Percentiles rank a stretch among this genome's conserved stretches.
These are phyloP conservation scores for Grosmannia clavigera DNA, from an alignment of 2,329 filamentous ascomycete genomes.

Conservation along the genomic window DNA sequence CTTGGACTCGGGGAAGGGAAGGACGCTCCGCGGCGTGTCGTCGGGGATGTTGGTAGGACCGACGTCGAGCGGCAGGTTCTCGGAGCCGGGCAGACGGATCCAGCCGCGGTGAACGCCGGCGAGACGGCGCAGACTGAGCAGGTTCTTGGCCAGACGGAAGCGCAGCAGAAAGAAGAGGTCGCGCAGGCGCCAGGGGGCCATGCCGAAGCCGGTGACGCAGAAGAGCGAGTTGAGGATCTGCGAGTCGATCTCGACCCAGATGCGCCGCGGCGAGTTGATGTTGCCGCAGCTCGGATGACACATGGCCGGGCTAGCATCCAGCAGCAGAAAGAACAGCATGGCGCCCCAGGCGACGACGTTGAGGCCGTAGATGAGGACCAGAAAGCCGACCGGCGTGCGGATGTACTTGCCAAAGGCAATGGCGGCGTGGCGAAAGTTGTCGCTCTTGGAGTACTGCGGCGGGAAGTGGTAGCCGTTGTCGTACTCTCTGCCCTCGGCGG, in stretches of 20 bases:
- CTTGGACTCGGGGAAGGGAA: constrained; percentile 53
- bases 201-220: constrained; percentile 74
- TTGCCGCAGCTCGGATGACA: constrained; percentile 58
- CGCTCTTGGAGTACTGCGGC: constrained; percentile 45
- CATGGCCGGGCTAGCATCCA: constrained; percentile 63
- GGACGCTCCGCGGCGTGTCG: constrained; percentile 26
- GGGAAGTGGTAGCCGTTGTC: constrained; percentile 56
- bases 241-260: constrained; percentile 76
- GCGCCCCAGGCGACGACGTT: constrained; percentile 83
- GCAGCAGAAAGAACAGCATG: constrained; percentile 78
- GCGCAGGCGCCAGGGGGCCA: constrained; percentile 73
- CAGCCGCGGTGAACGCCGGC: constrained; percentile 64
- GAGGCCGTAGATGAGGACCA: constrained; percentile 66
- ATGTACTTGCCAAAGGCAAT: constrained; percentile 60
- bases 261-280: constrained; percentile 62
- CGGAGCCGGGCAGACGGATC: constrained; percentile 60
- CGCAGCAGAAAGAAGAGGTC: constrained; percentile 63
- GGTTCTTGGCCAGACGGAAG: constrained; percentile 40
- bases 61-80: constrained; percentile 39
- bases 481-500: constrained; percentile 23
- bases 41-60: constrained; percentile 38
- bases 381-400: constrained; percentile 61
- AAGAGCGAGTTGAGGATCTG: constrained; percentile 78
- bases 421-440: constrained; percentile 44
- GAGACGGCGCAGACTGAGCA: constrained; percentile 50